Conservation (phyloP, 2,329 filamentous ascomycete species). For the Penicillium decumbens region DNA sequence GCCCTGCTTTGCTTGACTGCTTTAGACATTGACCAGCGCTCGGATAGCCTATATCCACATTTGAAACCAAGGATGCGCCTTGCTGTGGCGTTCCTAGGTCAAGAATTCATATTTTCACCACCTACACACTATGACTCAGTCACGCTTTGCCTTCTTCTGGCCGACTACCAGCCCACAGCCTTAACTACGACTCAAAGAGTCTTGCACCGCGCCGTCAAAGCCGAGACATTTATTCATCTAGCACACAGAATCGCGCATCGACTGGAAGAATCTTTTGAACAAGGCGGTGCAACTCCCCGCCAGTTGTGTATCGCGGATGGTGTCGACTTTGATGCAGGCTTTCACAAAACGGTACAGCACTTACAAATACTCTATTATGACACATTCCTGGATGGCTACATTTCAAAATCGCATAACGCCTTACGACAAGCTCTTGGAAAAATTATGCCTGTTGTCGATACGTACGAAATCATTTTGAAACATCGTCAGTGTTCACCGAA, state of each 20-base stretch:
- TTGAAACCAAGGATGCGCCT: slow-evolving; percentile 9
- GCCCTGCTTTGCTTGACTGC: slow-evolving; percentile 14
- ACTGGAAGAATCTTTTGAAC: slow-evolving; percentile 5
- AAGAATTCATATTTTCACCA: slow-evolving; percentile 17
- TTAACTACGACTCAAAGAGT: slow-evolving; percentile 7
- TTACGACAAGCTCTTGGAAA: slow-evolving; percentile 5
- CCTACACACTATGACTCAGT: slow-evolving; percentile 14
- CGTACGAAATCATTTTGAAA: slow-evolving; percentile 9
- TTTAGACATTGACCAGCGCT: slow-evolving; percentile 1
- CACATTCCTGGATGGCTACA: slow-evolving; percentile 3
- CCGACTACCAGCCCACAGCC: slow-evolving; percentile 13
- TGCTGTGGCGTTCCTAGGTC: slow-evolving; percentile 13
- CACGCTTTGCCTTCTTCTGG: slow-evolving; percentile 10
- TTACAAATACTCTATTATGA: slow-evolving; percentile 8
- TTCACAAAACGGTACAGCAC: slow-evolving; percentile 6
- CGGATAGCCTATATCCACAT: neutral
- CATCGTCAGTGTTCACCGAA: slow-evolving; percentile 7
- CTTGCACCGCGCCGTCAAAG: slow-evolving; percentile 9
- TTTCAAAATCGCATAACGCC: slow-evolving; percentile 3
- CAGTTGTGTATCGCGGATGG: neutral
- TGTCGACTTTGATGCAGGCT: slow-evolving; percentile 4
- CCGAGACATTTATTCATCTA: slow-evolving; percentile 12
- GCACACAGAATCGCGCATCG: slow-evolving; percentile 11
- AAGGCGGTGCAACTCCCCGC: neutral
- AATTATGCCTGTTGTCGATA: slow-evolving; percentile 8